These are phyloP conservation scores for Wickerhamiella infanticola DNA, from an alignment of 1,139 yeast species.

Conservation along the genomic window DNA sequence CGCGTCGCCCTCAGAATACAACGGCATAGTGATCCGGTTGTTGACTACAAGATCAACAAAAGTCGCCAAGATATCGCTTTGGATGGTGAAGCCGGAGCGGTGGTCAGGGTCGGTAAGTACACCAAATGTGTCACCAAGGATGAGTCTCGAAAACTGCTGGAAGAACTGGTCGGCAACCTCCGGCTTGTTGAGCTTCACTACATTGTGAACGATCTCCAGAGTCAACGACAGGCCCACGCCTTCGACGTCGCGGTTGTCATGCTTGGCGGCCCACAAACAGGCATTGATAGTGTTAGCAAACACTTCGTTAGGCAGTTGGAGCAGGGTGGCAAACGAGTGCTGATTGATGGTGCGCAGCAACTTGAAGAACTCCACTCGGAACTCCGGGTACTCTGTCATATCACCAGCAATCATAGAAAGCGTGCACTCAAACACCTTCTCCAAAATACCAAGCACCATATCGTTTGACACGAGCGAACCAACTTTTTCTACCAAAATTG, in stretches of 20 bases:
- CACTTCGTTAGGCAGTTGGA: constrained; percentile 82
- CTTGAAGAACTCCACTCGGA: constrained; percentile 89
- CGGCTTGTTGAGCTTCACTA: constrained; percentile 53
- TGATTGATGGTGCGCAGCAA: constrained; percentile 73
- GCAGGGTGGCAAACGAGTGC: constrained; percentile 71
- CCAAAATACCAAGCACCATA: constrained; percentile 74
- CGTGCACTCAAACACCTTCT: constrained; percentile 87
- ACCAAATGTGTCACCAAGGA: constrained; percentile 79
- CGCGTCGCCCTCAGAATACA: constrained; percentile 57
- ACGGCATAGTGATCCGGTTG: constrained; percentile 55
- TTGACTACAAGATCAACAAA: constrained; percentile 74
- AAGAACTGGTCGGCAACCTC: constrained; percentile 77
- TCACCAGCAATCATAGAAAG: constrained; percentile 90
- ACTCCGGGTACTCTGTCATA: constrained; percentile 94
- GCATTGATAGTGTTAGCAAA: constrained; percentile 86
- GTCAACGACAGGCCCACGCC: constrained; percentile 75
- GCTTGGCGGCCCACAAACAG: constrained; percentile 95
- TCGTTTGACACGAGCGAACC: constrained; percentile 61
- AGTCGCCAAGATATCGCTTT: constrained; percentile 70
- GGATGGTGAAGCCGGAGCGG: constrained; percentile 86
- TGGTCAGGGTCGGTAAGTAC: constrained; percentile 96
- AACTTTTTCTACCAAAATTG: constrained; percentile 73
- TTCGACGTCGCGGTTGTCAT: constrained; percentile 90
- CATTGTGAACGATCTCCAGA: constrained; percentile 67
- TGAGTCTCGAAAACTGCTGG: constrained; percentile 75